Percentiles rank a stretch among this genome's conserved stretches.
These are phyloP conservation scores for Phellinidium pouzarii DNA, from an alignment of 1,284 basidiomycete genomes.

Conservation along the genomic window DNA sequence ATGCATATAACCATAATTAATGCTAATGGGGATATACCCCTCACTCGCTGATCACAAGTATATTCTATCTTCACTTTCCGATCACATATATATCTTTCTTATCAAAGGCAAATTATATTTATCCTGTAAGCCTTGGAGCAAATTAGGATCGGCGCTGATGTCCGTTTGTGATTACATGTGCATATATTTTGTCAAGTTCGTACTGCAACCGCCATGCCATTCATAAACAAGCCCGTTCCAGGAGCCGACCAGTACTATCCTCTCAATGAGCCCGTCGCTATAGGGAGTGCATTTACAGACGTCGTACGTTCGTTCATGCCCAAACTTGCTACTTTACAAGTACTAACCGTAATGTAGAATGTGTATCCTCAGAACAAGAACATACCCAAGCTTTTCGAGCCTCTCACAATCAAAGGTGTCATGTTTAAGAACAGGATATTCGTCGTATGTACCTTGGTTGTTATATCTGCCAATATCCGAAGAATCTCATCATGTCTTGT, in stretches of 20 bases:
- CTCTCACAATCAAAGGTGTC: slow-evolving; percentile 54
- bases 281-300: slow-evolving; percentile 43
- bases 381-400: slow-evolving; percentile 59
- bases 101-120: too few relatives aligned
- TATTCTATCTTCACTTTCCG: too few relatives aligned
- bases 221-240: slow-evolving; percentile 42
- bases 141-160: too few relatives aligned
- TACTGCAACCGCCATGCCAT: neutral
- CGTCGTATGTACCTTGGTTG: slow-evolving; percentile 33
- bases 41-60: too few relatives aligned
- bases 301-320: slow-evolving; percentile 24
- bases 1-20: too few relatives aligned
- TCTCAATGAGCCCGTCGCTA: slow-evolving; percentile 52
- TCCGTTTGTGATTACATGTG: too few relatives aligned
- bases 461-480: neutral
- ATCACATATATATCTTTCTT: too few relatives aligned
- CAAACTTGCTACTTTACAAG: too few relatives aligned
- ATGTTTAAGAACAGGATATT: slow-evolving; percentile 72
- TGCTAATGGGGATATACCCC: too few relatives aligned
- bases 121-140: too few relatives aligned
- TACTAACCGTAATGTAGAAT: slow-evolving; percentile 28
- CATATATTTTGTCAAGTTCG: too few relatives aligned
- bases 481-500: slow-evolving; percentile 9
- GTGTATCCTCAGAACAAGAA: slow-evolving; percentile 37
- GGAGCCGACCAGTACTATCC: slow-evolving; percentile 50